phyloP scores from a whole-genome alignment of 2,329 filamentous ascomycete species.

The Teratosphaeriaceae sp. region DNA sequence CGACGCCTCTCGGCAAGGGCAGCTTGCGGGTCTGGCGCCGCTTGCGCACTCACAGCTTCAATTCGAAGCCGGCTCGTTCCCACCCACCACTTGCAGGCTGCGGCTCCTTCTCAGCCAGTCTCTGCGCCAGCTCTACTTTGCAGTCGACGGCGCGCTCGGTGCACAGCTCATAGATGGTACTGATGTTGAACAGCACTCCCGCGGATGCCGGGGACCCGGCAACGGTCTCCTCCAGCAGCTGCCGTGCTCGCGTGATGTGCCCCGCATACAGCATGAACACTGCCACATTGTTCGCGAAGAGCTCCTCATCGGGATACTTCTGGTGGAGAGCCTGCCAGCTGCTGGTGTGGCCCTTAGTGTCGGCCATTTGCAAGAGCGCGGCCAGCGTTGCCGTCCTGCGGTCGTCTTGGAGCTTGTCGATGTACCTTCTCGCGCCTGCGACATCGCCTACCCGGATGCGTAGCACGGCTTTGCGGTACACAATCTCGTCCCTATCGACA shows the following conservation, averaged over 20 bases:
- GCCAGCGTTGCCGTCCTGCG: constrained; percentile 43
- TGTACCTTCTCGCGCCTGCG: constrained; percentile 29
- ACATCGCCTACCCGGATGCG: constrained; percentile 75
- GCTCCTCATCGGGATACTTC: constrained; percentile 50
- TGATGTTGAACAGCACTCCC: constrained; percentile 79
- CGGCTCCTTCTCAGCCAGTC: constrained; percentile 13
- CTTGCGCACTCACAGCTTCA: constrained; percentile 23
- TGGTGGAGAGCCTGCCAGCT: constrained; percentile 53
- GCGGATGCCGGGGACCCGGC: constrained; percentile 61
- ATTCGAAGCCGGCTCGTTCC: constrained; percentile 24
- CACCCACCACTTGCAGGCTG: constrained; percentile 19
- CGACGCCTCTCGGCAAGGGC: background rate
- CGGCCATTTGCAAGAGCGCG: constrained; percentile 71
- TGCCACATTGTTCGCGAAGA: constrained; percentile 74
- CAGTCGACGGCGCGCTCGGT: constrained; percentile 65
- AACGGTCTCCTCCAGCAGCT: constrained; percentile 60
- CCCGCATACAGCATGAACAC: constrained; percentile 81
- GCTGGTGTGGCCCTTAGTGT: constrained; percentile 58
- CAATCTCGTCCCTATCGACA: constrained; percentile 36
- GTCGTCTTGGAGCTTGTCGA: constrained; percentile 14
- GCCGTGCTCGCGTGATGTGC: constrained; percentile 62
- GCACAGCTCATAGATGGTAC: constrained; percentile 86
- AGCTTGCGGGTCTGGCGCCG: background rate
- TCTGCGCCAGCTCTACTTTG: constrained; percentile 61
- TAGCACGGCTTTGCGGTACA: constrained; percentile 52